Conservation (phyloP, 768 basidiomycete genomes). For the Russula griseocarnosa region DNA sequence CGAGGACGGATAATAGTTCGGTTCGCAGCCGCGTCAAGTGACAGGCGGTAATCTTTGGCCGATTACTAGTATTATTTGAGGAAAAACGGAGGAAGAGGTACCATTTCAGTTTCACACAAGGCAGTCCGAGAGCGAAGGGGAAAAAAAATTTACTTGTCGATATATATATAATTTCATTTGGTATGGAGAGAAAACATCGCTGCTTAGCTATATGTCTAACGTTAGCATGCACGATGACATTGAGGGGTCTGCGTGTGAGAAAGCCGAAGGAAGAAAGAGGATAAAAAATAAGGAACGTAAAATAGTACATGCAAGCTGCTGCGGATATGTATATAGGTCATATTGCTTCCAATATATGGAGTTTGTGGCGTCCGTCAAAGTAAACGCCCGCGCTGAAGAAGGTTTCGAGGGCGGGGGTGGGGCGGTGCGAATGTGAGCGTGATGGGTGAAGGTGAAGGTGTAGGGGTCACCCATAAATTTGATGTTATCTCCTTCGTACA, state of each 20-base stretch:
- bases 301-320: constrained; percentile 21
- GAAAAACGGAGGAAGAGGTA: background rate
- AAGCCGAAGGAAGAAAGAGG: background rate
- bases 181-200: background rate
- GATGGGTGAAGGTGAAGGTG: background rate
- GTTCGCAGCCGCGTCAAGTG: background rate
- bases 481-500: constrained; percentile 12
- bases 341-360: constrained; percentile 19
- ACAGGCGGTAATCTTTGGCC: background rate
- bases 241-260: constrained; percentile 1
- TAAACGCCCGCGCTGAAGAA: background rate
- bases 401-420: background rate
- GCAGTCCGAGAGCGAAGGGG: background rate
- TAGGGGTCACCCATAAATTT: background rate
- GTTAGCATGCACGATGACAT: constrained; percentile 19
- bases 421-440: too few species aligned
- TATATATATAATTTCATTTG: constrained; percentile 2
- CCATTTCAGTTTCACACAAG: background rate
- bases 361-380: constrained; percentile 8
- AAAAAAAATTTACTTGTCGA: background rate
- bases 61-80: background rate
- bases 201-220: constrained; percentile 3
- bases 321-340: constrained; percentile 10
- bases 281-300: constrained; percentile 7
- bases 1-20: background rate